Percentiles rank a stretch among this genome's conserved stretches.
phyloP scores from a whole-genome alignment of 352 stramenopile species.

The Globisporangium takayamanum region DNA sequence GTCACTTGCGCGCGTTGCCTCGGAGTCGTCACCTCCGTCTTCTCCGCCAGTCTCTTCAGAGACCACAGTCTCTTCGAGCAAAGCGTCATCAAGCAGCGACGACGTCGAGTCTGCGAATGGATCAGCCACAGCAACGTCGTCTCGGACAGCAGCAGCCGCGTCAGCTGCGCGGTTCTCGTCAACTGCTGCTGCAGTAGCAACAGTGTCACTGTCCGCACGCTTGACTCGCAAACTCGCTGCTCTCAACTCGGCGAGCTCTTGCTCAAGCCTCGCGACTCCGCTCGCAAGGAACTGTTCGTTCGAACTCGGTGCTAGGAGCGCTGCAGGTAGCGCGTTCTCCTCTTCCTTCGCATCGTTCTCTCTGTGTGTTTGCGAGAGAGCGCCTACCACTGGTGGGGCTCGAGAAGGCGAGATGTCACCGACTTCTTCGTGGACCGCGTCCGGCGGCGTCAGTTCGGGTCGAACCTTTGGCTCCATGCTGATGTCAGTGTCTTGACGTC shows the following conservation, averaged over 20 bases:
- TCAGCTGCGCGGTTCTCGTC: not conserved
- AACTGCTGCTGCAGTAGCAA: not conserved
- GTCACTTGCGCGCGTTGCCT: too few species aligned
- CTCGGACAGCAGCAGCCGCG: too few species aligned
- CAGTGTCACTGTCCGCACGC: not conserved
- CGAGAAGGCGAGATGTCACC: not conserved
- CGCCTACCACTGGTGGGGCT: too few species aligned
- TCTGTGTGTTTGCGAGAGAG: too few species aligned
- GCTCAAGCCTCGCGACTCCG: conserved; percentile 24
- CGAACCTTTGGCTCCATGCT: not conserved
- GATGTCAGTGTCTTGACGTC: conserved; percentile 5
- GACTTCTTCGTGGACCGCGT: conserved; percentile 5
- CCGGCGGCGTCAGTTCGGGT: not conserved
- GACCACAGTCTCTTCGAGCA: not conserved
- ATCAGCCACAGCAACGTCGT: too few species aligned
- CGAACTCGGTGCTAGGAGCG: conserved; percentile 1
- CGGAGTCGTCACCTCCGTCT: too few species aligned
- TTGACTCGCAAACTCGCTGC: not conserved
- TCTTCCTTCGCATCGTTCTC: not conserved
- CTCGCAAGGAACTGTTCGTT: conserved; percentile 29
- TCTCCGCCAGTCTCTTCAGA: too few species aligned
- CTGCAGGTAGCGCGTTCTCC: not conserved
- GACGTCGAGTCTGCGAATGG: not conserved
- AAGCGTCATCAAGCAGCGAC: not conserved
- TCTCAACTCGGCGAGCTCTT: conserved; percentile 20